Evolutionary conservation across 257 asterid species (phyloP).

Genomic region (Nicotiana noctiflora): DNA sequence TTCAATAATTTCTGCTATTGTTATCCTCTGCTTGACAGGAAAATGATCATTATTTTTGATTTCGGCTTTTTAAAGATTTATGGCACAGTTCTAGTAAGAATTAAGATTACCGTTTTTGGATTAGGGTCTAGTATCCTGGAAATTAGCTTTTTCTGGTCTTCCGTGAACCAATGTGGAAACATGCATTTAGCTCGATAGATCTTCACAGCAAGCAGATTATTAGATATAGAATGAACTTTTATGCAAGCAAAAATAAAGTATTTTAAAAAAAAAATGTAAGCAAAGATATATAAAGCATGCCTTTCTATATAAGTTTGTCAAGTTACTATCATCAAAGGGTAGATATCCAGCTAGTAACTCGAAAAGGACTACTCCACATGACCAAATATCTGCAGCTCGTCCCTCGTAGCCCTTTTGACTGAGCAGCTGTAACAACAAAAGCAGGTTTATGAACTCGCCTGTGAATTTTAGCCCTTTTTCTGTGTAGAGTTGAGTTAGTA

Average conservation of each 20-base stretch:
- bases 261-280: too few relatives aligned
- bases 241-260: neutral
- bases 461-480: neutral
- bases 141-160: slow-evolving; percentile 16
- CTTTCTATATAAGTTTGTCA: slow-evolving; percentile 22
- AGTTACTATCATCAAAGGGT: slow-evolving; percentile 22
- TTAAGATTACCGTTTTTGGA: slow-evolving; percentile 12
- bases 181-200: slow-evolving; percentile 20
- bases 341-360: slow-evolving; percentile 24
- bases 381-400: slow-evolving; percentile 30
- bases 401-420: slow-evolving; percentile 19
- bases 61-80: neutral
- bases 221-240: neutral
- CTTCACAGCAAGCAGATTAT: slow-evolving; percentile 6
- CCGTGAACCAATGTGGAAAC: slow-evolving; percentile 24
- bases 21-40: slow-evolving; percentile 14
- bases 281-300: neutral
- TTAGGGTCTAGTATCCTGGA: slow-evolving; percentile 21
- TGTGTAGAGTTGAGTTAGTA: neutral
- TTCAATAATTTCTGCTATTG: slow-evolving; percentile 18
- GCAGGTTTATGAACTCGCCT: neutral
- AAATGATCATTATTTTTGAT: neutral
- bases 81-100: neutral
- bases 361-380: slow-evolving; percentile 29
- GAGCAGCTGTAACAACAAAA: slow-evolving; percentile 10